These are phyloP conservation scores for Penicillium sp. DNA, from an alignment of 2,329 filamentous ascomycete species.

Conservation along the genomic window DNA sequence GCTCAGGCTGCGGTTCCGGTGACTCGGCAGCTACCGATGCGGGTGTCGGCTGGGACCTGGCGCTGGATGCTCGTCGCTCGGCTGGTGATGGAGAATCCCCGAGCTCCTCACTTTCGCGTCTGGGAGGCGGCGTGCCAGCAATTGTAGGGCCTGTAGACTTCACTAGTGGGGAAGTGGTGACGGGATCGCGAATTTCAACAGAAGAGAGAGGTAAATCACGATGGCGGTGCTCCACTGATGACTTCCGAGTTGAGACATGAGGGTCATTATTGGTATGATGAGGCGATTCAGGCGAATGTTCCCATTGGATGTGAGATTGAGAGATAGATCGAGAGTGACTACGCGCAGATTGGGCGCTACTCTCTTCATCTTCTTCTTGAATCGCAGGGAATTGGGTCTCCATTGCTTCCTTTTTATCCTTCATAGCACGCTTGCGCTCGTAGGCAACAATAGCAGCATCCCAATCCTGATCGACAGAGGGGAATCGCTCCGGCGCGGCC, in stretches of 20 bases:
- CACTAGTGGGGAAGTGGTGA: background rate
- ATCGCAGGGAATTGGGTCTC: slow-evolving; percentile 12
- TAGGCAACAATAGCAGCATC: slow-evolving; percentile 23
- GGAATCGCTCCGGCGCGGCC: slow-evolving; percentile 29
- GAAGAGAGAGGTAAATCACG: slow-evolving; percentile 30
- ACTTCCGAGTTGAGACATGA: background rate
- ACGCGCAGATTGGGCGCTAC: background rate
- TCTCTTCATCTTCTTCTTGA: slow-evolving; percentile 11
- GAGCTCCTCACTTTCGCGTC: slow-evolving; percentile 30
- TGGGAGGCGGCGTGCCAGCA: slow-evolving; percentile 19
- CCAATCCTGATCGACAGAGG: slow-evolving; percentile 41
- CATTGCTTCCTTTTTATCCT: slow-evolving; percentile 16
- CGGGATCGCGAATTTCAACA: slow-evolving; percentile 19
- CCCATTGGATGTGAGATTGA: background rate
- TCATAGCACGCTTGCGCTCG: slow-evolving; percentile 17
- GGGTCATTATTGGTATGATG: background rate
- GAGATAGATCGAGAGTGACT: background rate
- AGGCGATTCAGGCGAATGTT: background rate
- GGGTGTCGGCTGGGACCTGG: slow-evolving; percentile 1
- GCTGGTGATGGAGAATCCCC: slow-evolving; percentile 24
- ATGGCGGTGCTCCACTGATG: slow-evolving; percentile 5
- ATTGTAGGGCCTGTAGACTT: slow-evolving; percentile 12
- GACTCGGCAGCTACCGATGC: background rate
- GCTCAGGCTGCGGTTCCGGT: background rate
- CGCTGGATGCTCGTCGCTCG: background rate